Percentiles rank a stretch among this genome's conserved stretches.
These are phyloP conservation scores for Catharanthus roseus DNA, from an alignment of 257 asterid species.

Conservation along the genomic window DNA sequence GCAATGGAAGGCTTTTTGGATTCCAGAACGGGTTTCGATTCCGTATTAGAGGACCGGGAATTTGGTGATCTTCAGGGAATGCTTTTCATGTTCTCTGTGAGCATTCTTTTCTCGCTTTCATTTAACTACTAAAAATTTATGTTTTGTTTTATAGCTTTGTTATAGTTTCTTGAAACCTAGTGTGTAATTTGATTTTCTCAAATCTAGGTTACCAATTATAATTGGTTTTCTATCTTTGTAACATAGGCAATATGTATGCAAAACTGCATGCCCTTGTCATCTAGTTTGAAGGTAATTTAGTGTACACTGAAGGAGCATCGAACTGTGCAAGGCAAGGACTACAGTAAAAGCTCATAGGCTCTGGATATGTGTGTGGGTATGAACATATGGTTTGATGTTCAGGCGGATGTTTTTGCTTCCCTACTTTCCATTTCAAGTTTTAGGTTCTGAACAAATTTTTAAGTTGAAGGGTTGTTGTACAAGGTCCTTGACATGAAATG, in stretches of 20 bases:
- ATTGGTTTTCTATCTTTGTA: slow-evolving; percentile 3
- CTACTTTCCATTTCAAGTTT: neutral
- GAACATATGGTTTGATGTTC: neutral
- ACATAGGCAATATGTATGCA: neutral
- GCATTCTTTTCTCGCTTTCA: slow-evolving; percentile 20
- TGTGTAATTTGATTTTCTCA: neutral
- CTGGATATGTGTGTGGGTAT: neutral
- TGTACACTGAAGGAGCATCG: too few species aligned
- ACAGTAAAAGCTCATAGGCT: neutral
- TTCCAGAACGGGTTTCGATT: slow-evolving; percentile 37
- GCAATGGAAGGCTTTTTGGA: slow-evolving; percentile 24
- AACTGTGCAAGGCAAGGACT: neutral
- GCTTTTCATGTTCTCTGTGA: slow-evolving; percentile 92
- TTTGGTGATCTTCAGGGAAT: slow-evolving; percentile 74
- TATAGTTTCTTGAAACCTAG: neutral
- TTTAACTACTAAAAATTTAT: slow-evolving; percentile 11
- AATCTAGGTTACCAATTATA: neutral
- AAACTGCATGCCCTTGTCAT: too few species aligned
- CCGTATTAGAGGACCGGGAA: slow-evolving; percentile 56
- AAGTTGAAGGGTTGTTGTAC: too few species aligned
- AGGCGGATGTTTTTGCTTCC: neutral
- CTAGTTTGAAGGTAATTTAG: neutral
- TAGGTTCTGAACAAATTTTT: neutral
- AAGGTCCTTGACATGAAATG: neutral
- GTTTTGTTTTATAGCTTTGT: neutral